Base-by-base conservation (phyloP, 2,329 filamentous ascomycete species). In the Ophiocordyceps sinensis region DNA sequence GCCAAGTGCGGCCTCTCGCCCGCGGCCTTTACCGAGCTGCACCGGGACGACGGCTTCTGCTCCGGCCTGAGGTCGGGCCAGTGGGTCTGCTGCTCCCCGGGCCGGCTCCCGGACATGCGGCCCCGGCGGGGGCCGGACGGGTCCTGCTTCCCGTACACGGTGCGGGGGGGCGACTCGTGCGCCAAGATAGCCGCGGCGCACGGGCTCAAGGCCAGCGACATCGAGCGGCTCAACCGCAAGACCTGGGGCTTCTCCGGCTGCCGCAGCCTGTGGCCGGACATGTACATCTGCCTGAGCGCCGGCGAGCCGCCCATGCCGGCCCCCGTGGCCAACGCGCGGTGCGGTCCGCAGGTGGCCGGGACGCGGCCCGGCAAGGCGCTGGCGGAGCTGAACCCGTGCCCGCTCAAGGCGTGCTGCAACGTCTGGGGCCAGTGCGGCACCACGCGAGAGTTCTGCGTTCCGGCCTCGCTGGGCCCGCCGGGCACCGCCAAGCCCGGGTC, bases 341-440 rank as follows among this genome's bases (percentile, higher is more conserved):
- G 19, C 19, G 19, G 19, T 4, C 19, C 19, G 19, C 19, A 19
- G 19, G 19, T 19, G 19, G 4, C 19, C 19, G 19, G 19, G 3
- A 19, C 19, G 19, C 19, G 19, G 19, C 19, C 19, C 2, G 46
- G 46, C 23, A 39, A 38, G 2, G 31, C 38, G 6, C 43, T 57
- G 2, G 40, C 48, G 3, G 37, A 43, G 4, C 40, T 60, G 2
- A 59, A 56, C 31, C 54, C 52, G 1, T 60, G 57, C 34, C 51
- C 52, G 2, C 44, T 58, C 5, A 54, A 56, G 5, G 53, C 49
- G 8, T 58, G 53, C 43, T 56, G 56, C 45, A 49, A 64, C 43
- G 50, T 57, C 39, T 66, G 59, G 57, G 66, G 64, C 7, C 50
- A 60, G 15, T 70, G 67, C 39, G 65, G 65, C 14, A 58, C 53